A percentile compares a stretch with the other conserved stretches of the same genome.
phyloP scores from a whole-genome alignment of 257 asterid species.

The Nicotiana otophora region DNA sequence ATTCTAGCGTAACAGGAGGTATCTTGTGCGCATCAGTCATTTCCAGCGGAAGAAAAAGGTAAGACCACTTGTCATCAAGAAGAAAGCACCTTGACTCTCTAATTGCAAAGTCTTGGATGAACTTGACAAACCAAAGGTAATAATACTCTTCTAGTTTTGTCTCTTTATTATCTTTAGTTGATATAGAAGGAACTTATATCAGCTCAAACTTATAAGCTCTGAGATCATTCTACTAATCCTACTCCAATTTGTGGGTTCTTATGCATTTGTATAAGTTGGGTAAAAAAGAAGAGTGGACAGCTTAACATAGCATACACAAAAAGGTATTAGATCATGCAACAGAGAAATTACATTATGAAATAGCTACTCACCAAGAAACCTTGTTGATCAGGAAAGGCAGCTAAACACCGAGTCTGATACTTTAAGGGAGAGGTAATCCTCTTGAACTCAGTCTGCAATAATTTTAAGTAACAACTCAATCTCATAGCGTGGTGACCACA shows the following conservation, averaged over 20 bases:
- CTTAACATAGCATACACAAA: neutral
- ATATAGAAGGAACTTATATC: neutral
- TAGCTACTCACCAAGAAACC: constrained; percentile 72
- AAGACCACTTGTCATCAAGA: neutral
- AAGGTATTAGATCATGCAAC: neutral
- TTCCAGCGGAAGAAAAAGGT: neutral
- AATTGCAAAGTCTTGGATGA: neutral
- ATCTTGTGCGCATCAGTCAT: neutral
- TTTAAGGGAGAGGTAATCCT: constrained; percentile 76
- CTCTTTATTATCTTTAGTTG: neutral
- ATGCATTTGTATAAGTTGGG: neutral
- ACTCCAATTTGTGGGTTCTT: neutral
- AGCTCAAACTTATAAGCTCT: neutral
- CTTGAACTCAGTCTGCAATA: constrained; percentile 77
- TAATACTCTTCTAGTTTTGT: neutral
- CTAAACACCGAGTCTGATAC: constrained; percentile 95
- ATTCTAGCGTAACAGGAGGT: neutral
- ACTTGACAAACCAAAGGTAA: neutral
- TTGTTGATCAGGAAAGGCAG: constrained; percentile 97
- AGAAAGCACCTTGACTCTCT: neutral
- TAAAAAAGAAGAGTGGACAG: neutral
- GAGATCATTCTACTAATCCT: neutral
- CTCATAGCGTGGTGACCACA: too few species aligned
- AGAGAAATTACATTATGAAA: neutral
- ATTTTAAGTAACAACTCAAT: neutral